Percentiles rank a stretch among this genome's conserved stretches.
phyloP scores from a whole-genome alignment of 306 rosid genomes.

The Cucurbita ficifolia region DNA sequence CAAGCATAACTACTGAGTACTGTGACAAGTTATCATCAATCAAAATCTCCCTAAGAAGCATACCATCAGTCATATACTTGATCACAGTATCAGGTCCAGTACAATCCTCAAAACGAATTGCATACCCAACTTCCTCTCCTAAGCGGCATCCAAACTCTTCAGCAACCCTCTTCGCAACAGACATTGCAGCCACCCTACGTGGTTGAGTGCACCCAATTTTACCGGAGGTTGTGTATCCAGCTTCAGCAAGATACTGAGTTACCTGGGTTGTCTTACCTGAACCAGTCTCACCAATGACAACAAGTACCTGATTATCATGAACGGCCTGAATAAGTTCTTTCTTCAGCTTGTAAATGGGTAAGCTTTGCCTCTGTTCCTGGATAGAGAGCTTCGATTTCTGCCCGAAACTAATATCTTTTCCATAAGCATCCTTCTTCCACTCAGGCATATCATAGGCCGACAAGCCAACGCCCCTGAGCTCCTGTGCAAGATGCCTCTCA shows the following conservation, averaged over 20 bases:
- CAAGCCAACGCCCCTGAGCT: slow-evolving; percentile 80
- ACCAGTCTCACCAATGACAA: slow-evolving; percentile 86
- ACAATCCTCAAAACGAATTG: slow-evolving; percentile 80
- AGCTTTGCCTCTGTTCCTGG: slow-evolving; percentile 67
- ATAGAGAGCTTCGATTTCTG: slow-evolving; percentile 83
- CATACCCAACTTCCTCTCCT: slow-evolving; percentile 89
- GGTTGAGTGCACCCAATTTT: slow-evolving; percentile 92
- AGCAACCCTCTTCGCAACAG: slow-evolving; percentile 84
- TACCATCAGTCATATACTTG: slow-evolving; percentile 90
- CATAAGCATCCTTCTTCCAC: slow-evolving; percentile 92
- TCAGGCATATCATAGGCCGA: slow-evolving; percentile 85
- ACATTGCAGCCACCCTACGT: slow-evolving; percentile 82
- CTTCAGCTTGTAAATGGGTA: slow-evolving; percentile 72
- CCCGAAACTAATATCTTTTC: slow-evolving; percentile 68
- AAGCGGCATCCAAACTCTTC: slow-evolving; percentile 79
- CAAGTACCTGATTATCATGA: slow-evolving; percentile 62
- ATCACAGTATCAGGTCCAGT: slow-evolving; percentile 70
- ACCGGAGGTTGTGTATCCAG: slow-evolving; percentile 60
- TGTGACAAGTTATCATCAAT: slow-evolving; percentile 60
- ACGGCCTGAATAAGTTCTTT: slow-evolving; percentile 74
- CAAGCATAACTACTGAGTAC: slow-evolving; percentile 80
- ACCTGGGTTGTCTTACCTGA: slow-evolving; percentile 93
- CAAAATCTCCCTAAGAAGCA: slow-evolving; percentile 72
- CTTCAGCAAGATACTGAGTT: slow-evolving; percentile 81
- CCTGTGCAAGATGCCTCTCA: slow-evolving; percentile 88